Evolutionary conservation across 257 asterid genomes (phyloP).

Genomic region (Petunia axillaris): DNA sequence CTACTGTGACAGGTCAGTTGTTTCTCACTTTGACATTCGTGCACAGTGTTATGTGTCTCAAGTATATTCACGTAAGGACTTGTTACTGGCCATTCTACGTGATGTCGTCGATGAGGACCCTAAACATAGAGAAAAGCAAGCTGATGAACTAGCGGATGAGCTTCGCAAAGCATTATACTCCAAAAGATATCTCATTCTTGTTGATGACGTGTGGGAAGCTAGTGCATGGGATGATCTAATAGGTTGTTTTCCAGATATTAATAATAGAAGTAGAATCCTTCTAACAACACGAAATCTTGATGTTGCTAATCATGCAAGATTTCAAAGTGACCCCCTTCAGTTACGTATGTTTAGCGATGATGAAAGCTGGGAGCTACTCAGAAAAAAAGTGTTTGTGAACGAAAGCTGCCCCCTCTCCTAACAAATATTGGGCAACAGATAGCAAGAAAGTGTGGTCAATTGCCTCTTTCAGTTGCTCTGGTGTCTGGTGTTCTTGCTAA

Average conservation of each 20-base stretch:
- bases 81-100: neutral
- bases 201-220: too few relatives aligned
- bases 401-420: neutral
- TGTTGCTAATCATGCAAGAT: neutral
- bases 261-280: slow-evolving; percentile 20
- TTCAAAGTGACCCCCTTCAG: neutral
- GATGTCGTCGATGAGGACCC: too few relatives aligned
- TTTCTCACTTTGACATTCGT: too few relatives aligned
- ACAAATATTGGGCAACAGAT: neutral
- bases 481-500: slow-evolving; percentile 22
- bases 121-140: neutral
- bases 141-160: neutral
- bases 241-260: neutral
- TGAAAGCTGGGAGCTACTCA: neutral
- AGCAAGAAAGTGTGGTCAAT: too few relatives aligned
- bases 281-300: neutral
- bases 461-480: slow-evolving; percentile 23
- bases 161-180: neutral
- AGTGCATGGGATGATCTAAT: too few relatives aligned
- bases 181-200: too few relatives aligned
- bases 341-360: neutral
- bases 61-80: too few relatives aligned
- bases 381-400: neutral
- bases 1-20: too few relatives aligned
- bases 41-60: too few relatives aligned